Evolutionary conservation across 352 stramenopile genomes (phyloP).

Genomic region (Globisporangium alternatum): DNA sequence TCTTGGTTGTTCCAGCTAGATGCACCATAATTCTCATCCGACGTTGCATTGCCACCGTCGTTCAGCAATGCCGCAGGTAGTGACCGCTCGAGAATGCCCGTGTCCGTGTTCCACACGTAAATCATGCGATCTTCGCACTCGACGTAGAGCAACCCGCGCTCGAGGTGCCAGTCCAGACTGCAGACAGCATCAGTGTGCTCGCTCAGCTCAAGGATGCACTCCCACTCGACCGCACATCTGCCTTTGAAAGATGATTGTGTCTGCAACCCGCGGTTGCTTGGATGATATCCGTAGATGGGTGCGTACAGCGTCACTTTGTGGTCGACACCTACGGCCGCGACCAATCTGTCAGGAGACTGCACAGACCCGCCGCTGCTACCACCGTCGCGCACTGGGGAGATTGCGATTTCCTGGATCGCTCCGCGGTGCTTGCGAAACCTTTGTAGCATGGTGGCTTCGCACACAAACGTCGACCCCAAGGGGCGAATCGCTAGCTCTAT

Average conservation of each 20-base stretch:
- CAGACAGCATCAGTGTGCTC: conserved; percentile 56
- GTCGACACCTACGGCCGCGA: conserved; percentile 62
- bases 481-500: conserved; percentile 46
- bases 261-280: conserved; percentile 17
- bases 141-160: conserved; percentile 53
- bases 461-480: conserved; percentile 27
- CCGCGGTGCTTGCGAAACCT: conserved; percentile 59
- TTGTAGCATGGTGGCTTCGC: conserved; percentile 46
- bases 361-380: conserved; percentile 19
- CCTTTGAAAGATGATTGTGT: background rate
- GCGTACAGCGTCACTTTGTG: conserved; percentile 59
- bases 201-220: conserved; percentile 60
- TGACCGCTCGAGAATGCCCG: conserved; percentile 67
- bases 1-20: conserved; percentile 21
- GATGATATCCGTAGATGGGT: conserved; percentile 49
- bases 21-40: conserved; percentile 10
- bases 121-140: conserved; percentile 76
- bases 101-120: conserved; percentile 78
- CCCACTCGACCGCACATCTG: conserved; percentile 41
- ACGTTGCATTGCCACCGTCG: conserved; percentile 34
- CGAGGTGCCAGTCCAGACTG: conserved; percentile 57
- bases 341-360: conserved; percentile 48
- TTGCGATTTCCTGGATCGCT: conserved; percentile 56
- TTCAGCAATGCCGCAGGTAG: conserved; percentile 54
- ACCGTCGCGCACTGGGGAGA: conserved; percentile 36